Evolutionary conservation across 306 rosid genomes (phyloP).

Genomic region (Canavalia gladiata): DNA sequence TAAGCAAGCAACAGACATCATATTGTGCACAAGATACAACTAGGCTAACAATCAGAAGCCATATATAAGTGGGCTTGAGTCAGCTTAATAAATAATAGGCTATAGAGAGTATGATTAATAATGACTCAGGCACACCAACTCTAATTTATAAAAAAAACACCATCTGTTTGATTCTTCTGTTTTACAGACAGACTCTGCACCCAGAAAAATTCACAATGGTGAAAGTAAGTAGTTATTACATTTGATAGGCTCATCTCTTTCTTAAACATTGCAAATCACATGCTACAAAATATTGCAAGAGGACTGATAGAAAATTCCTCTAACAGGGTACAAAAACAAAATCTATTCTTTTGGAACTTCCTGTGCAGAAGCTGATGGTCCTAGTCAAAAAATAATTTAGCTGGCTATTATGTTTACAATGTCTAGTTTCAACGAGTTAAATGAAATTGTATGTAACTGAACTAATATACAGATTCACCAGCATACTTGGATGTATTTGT

Average conservation of each 20-base stretch:
- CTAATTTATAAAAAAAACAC: background rate
- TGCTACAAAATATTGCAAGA: conserved; percentile 6
- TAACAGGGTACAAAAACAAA: conserved; percentile 10
- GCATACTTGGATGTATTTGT: background rate
- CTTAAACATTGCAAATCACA: conserved; percentile 6
- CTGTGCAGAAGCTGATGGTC: conserved; percentile 3
- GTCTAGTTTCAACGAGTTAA: background rate
- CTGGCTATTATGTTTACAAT: background rate
- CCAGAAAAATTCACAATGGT: conserved; percentile 5
- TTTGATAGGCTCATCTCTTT: background rate
- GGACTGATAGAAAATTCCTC: conserved; percentile 1
- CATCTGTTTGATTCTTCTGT: background rate
- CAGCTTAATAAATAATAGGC: background rate
- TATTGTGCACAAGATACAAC: background rate
- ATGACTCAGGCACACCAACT: background rate
- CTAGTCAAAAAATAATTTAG: conserved; percentile 1
- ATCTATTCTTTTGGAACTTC: background rate
- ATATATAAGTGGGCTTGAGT: background rate
- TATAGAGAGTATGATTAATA: background rate
- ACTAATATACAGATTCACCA: background rate
- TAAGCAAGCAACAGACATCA: conserved; percentile 49
- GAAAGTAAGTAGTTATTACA: conserved; percentile 12
- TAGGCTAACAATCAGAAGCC: background rate
- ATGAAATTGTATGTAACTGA: conserved; percentile 1
- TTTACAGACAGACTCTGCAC: background rate